Evolutionary conservation across 2,329 filamentous ascomycete genomes (phyloP), one percentile per base, ranked within the genome.

Genomic region (Hypoxylon sp.): DNA sequence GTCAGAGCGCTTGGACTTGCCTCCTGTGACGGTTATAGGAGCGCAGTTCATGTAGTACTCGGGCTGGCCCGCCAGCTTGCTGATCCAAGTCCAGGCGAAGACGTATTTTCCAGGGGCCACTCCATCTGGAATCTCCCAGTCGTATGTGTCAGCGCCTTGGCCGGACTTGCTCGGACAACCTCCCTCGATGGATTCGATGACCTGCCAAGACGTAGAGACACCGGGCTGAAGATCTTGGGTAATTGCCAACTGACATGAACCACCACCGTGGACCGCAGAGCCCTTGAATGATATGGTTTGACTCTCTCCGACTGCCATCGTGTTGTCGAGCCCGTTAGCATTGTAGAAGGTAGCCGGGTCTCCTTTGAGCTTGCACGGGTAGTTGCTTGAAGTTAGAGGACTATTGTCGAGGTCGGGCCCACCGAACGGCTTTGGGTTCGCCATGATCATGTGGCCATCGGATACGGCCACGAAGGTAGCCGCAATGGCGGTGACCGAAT

Each of bases 21-120:
- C 72, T 48, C 73, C 74, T 1, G 82, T 82, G 46, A 93, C 82
- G 1, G 83, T 84, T 56, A 92, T 78, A 0, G 89, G 88, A 1
- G 88, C 88, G 69, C 91, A 93, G 27, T 64, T 91, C 89, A 91
- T 91, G 81, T 93, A 93, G 80, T 91, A 89, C 74, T 93, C 91
- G 1, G 90, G 87, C 75, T 92, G 92, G 1, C 91, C 91, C 1
- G 73, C 67, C 25, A 91, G 74, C 55, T 88, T 90, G 51, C 91
- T 92, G 75, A 91, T 85, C 91, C 91, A 93, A 1, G 90, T 89
- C 91, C 91, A 93, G 2, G 89, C 88, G 19, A 93, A 83, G 0
- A 87, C 88, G 50, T 88, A 90, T 34, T 89, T 82, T 8, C 91
- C 91, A 12, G 87, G 80, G 5, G 84, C 82, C 25, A 93, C 81